A percentile compares a stretch with the other conserved stretches of the same genome.
These are phyloP conservation scores for Penicillium sp. DNA, from an alignment of 2,329 filamentous ascomycete genomes.

Conservation along the genomic window DNA sequence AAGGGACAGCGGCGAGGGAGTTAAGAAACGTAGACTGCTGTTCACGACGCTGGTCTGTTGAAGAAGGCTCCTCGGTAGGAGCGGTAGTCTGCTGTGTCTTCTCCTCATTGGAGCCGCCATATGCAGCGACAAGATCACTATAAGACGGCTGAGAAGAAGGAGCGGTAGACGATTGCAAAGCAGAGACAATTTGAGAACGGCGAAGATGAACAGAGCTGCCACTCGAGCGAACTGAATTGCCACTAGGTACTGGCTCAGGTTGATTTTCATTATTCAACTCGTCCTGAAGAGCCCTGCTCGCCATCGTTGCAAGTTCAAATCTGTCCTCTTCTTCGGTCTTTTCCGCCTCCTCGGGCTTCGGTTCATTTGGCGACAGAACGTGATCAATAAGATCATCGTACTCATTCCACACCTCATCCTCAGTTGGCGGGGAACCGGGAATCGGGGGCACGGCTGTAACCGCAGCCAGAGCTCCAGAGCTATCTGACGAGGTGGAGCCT, in stretches of 20 bases:
- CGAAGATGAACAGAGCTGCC: constrained; percentile 44
- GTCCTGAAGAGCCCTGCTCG: constrained; percentile 40
- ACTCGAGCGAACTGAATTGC: constrained; percentile 29
- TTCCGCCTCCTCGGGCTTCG: constrained; percentile 16
- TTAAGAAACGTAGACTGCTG: constrained; percentile 28
- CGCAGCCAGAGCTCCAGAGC: constrained; percentile 60
- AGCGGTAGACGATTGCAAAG: constrained; percentile 49
- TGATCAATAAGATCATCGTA: constrained; percentile 86
- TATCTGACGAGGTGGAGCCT: constrained; percentile 66
- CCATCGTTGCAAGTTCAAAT: constrained; percentile 39
- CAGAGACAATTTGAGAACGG: constrained; percentile 52
- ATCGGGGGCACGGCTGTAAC: constrained; percentile 66
- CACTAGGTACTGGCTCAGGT: constrained; percentile 14
- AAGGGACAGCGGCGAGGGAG: constrained; percentile 24
- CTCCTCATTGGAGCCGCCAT: constrained; percentile 38
- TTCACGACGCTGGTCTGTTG: constrained; percentile 21
- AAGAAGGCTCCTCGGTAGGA: constrained; percentile 15
- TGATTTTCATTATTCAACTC: constrained; percentile 28
- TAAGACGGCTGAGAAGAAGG: constrained; percentile 55
- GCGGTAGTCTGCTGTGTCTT: neutral
- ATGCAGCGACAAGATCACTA: constrained; percentile 53
- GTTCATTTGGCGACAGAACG: constrained; percentile 51
- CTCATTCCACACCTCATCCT: constrained; percentile 93
- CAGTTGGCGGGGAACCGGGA: constrained; percentile 60
- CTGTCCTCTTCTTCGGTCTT: constrained; percentile 24